A percentile compares a stretch with the other conserved stretches of the same genome.
phyloP scores from a whole-genome alignment of 306 rosid species.

The Ammopiptanthus mongolicus region DNA sequence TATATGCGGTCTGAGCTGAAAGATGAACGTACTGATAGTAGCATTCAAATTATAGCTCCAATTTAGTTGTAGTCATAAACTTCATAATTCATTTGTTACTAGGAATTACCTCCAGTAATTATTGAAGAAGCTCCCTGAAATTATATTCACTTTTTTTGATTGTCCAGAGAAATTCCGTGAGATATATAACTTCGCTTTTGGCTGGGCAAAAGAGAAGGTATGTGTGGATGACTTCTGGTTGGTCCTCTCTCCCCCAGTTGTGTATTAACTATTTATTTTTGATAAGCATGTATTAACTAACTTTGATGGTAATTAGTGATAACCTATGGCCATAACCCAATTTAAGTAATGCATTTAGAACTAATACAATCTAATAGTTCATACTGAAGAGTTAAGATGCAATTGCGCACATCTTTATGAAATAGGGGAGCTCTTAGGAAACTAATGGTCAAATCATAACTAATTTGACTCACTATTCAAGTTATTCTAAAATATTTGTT shows the following conservation, averaged over 20 bases:
- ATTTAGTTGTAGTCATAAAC: not conserved
- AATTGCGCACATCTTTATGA: not conserved
- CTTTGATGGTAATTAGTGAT: not conserved
- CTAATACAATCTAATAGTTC: not conserved
- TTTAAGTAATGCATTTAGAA: not conserved
- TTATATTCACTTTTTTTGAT: constrained; percentile 18
- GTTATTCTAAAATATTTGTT: not conserved
- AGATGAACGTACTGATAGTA: constrained; percentile 73
- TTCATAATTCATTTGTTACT: constrained; percentile 7
- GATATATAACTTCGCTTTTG: constrained; percentile 94
- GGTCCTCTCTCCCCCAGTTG: not conserved
- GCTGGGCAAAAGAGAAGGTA: constrained; percentile 99
- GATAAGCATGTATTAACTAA: not conserved
- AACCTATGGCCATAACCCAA: not conserved
- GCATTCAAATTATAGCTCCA: not conserved
- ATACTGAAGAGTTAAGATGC: not conserved
- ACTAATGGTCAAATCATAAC: not conserved
- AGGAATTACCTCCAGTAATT: not conserved
- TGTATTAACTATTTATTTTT: not conserved
- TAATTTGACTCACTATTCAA: not conserved
- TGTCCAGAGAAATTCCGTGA: constrained; percentile 90
- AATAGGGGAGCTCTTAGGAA: not conserved
- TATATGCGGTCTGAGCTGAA: constrained; percentile 88
- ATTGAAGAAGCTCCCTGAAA: constrained; percentile 26
- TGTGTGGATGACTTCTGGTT: constrained; percentile 1